phyloP scores from a whole-genome alignment of 176 grass and related monocot genomes.

The Aegilops bicornis region DNA sequence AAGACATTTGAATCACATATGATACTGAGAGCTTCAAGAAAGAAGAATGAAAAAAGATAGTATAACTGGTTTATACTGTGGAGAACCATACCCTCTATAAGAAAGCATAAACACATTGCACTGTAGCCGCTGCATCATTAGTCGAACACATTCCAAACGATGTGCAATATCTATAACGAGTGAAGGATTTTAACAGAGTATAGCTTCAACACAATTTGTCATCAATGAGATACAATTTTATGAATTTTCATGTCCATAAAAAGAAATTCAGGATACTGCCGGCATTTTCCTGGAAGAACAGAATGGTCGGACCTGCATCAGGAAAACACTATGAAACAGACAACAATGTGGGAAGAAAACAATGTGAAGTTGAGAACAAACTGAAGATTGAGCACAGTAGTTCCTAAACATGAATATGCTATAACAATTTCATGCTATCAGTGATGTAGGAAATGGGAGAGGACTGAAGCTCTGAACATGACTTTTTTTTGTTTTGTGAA shows the following conservation, averaged over 20 bases:
- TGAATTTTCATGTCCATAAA: background rate
- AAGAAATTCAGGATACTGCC: conserved; percentile 86
- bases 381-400: conserved; percentile 22
- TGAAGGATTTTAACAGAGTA: conserved; percentile 50
- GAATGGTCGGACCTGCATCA: conserved; percentile 86
- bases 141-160: conserved; percentile 82
- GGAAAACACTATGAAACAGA: conserved; percentile 39
- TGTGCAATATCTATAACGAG: conserved; percentile 92
- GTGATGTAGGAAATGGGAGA: background rate
- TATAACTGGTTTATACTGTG: conserved; percentile 3
- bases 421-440: background rate
- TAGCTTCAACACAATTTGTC: background rate
- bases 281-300: conserved; percentile 99
- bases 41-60: conserved; percentile 17
- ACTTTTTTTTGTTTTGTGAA: background rate
- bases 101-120: conserved; percentile 99
- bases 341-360: background rate
- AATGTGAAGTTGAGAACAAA: background rate
- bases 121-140: conserved; percentile 91
- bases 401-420: conserved; percentile 4
- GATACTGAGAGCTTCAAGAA: background rate
- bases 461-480: background rate
- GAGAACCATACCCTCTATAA: conserved; percentile 83
- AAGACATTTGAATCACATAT: background rate
- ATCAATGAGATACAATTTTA: conserved; percentile 22